Base-by-base conservation (phyloP, 164 flowering plant species). In the Sedum album region DNA sequence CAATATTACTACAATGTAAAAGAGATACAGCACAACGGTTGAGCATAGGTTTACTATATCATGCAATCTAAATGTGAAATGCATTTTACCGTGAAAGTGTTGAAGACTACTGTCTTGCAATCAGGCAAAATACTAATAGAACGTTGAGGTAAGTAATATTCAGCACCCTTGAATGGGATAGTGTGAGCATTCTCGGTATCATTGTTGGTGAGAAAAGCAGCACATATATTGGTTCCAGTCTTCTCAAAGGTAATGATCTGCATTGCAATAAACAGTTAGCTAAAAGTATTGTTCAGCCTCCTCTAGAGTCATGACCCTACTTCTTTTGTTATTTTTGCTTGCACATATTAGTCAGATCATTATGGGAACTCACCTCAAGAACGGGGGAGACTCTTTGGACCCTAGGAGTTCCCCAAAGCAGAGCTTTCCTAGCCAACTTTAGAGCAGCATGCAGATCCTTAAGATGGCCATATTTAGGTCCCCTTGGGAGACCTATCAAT, bases 401-500 rank as follows among this genome's bases (percentile, higher is more conserved):
- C 5, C 61, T 66, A 23, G 55, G 76, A 20, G 20, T 55, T 71
- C 84, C 84, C 23, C 71, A 14, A 15, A 82, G 61, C 31, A 82
- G 31, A 46, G 81, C 46, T 30, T 60, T 21, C 23, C 77, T 72
- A 64, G 76, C 76, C 31, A n/a, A 18, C 39, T 75, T 76, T 36
- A 79, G 71, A 60, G 81, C 80, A 31, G 70, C 72, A 71, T 81
- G 84, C 73, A 81, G 57, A 36, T 73, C 80, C 73, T 76, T 79
- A 2, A 81, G 76, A 69, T 79, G 84, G 2, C 84, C 76, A 70
- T 74, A 81, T 65, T 81, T 81, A 0, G 84, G 84, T 66, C 79
- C 71, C 25, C 80, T 77, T 0, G 66, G 36, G 6, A 81, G 64
- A 48, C 82, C 82, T 81, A 70, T 39, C 41, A 30, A 4, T 9